A percentile compares a stretch with the other conserved stretches of the same genome.
These are phyloP conservation scores for Colletotrichum sp. DNA, from an alignment of 2,329 filamentous ascomycete species.

Conservation along the genomic window DNA sequence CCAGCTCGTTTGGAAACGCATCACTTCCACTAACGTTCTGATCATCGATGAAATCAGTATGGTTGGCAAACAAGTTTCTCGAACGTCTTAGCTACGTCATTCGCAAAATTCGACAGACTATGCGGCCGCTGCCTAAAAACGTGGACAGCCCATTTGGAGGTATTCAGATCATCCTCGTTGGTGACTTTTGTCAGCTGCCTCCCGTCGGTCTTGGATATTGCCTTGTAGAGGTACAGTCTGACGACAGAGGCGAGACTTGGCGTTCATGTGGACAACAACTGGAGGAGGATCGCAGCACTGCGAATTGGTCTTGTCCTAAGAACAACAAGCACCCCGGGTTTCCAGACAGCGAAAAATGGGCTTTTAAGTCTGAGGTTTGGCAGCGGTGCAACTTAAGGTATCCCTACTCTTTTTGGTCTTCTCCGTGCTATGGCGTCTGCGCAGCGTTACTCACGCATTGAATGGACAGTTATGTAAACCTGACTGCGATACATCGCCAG, in stretches of 20 bases:
- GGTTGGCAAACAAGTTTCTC: slow-evolving; percentile 68
- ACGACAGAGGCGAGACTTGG: neutral
- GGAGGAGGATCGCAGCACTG: neutral
- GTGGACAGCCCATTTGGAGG: neutral
- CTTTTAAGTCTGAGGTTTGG: slow-evolving; percentile 63
- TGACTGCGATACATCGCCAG: slow-evolving; percentile 63
- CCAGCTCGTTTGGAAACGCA: slow-evolving; percentile 36
- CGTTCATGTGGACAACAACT: neutral
- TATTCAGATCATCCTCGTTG: neutral
- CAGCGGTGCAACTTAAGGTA: slow-evolving; percentile 51
- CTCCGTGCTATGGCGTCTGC: neutral
- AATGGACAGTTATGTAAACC: slow-evolving; percentile 43
- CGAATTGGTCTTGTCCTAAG: slow-evolving; percentile 24
- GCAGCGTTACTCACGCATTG: neutral
- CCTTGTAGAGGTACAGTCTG: neutral
- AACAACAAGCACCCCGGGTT: slow-evolving; percentile 37
- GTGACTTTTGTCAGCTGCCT: neutral
- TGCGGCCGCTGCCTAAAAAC: neutral
- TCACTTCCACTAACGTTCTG: slow-evolving; percentile 55
- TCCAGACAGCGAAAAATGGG: slow-evolving; percentile 60
- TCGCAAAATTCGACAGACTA: neutral
- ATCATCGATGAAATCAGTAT: slow-evolving; percentile 73
- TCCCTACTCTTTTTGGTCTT: neutral
- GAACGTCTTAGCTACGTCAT: slow-evolving; percentile 59
- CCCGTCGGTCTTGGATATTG: neutral